Evolutionary conservation across 2,329 filamentous ascomycete species (phyloP).

Genomic region (Huntiella omanensis): DNA sequence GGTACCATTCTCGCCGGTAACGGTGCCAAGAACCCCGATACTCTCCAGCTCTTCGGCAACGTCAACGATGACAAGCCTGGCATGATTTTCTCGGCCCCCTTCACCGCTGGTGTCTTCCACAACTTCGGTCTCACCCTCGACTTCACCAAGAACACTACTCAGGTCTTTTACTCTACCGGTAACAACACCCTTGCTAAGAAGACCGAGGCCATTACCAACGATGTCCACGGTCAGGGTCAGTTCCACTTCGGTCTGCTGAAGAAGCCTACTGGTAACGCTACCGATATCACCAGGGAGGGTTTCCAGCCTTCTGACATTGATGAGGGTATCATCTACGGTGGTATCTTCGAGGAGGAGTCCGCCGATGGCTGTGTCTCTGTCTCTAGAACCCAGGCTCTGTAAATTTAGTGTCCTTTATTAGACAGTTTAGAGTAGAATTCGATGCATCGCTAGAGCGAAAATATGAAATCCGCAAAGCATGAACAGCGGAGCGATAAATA

Average conservation of each 20-base stretch:
- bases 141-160: conserved; percentile 34
- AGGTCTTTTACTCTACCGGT: conserved; percentile 37
- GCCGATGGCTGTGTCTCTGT: conserved; percentile 21
- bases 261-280: conserved; percentile 30
- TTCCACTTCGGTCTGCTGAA: conserved; percentile 44
- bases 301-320: conserved; percentile 29
- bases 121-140: conserved; percentile 43
- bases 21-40: conserved; percentile 19
- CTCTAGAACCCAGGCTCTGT: conserved; percentile 12
- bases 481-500: too few species aligned
- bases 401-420: not conserved
- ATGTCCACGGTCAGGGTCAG: conserved; percentile 19
- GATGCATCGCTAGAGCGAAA: not conserved
- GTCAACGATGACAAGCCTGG: conserved; percentile 27
- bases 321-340: conserved; percentile 33
- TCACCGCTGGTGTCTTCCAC: conserved; percentile 33
- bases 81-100: conserved; percentile 31
- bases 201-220: conserved; percentile 24
- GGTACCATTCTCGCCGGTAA: conserved; percentile 29
- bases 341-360: conserved; percentile 34
- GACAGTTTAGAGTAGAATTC: not conserved
- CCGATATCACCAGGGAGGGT: conserved; percentile 28
- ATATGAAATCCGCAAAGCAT: not conserved
- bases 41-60: conserved; percentile 28
- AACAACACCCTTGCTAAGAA: conserved; percentile 25